Evolutionary conservation across 257 asterid species (phyloP), one percentile per base, ranked within the genome.

Genomic region (Gardenia jasminoides): DNA sequence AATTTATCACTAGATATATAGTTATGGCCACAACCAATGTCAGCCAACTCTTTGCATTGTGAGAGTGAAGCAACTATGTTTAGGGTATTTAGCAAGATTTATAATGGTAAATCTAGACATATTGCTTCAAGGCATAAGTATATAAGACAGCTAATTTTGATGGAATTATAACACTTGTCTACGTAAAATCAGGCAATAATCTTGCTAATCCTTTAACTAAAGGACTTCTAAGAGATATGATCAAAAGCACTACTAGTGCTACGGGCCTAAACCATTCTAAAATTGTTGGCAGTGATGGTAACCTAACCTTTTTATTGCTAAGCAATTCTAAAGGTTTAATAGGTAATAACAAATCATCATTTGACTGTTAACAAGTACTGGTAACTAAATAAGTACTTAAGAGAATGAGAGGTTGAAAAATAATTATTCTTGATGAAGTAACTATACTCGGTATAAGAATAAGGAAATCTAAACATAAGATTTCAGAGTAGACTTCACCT

Each of bases 21-120:
- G 11, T 75, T 39, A 10, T 75, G n/a, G 41, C 59, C 71, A 59
- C 36, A 76, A 76, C 13, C 70, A 8, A n/a, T 62, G 61, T 26
- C 28, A 10, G 10, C 11, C 0, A 2, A 61, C 15, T 26, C 58
- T 7, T 10, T 76, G 46, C 58, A 41, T 0, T 44, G 24, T 62
- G 72, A 76, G 13, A 76, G 26, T 76, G 61, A 62, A 76, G 79
- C 43, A 58, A 76, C 71, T 2, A 36, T 76, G 43, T 76, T 41
- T 61, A 62, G 28, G 39, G 61, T 11, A 44, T 76, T 62, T 44
- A 61, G 43, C n/a, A 17, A 17, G 46, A 65, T 65, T 43, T 76
- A 65, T 22, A 76, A 65, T 65, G 66, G 20, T 1, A 61, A 61
- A 28, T 65, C 33, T 28, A 76, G 36, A 65, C 48, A 76, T 46